These are phyloP conservation scores for Scheffersomyces titani DNA, from an alignment of 1,139 yeast species.

Conservation along the genomic window DNA sequence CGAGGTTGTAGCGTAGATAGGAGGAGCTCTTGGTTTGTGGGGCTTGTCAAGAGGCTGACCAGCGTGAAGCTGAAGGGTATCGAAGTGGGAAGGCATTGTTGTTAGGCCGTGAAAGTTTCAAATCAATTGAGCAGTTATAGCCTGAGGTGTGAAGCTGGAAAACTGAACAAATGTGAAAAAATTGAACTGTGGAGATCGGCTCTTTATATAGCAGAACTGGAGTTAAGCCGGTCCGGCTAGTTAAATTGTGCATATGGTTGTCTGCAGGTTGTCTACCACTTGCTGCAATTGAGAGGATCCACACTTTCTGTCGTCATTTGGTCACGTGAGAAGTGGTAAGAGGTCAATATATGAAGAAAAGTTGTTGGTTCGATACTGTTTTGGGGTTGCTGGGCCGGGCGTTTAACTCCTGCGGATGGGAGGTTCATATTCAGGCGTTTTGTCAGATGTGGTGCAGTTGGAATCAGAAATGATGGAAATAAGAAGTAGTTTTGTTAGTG, in stretches of 20 bases:
- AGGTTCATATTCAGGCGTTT: neutral
- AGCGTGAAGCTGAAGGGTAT: slow-evolving; percentile 91
- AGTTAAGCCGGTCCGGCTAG: neutral
- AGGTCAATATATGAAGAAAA: neutral
- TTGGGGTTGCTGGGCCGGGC: neutral
- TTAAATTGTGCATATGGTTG: neutral
- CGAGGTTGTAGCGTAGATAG: slow-evolving; percentile 86
- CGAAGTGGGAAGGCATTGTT: slow-evolving; percentile 65
- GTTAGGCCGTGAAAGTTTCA: slow-evolving; percentile 1
- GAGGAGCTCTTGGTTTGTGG: slow-evolving; percentile 81
- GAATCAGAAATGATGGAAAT: neutral
- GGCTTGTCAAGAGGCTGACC: slow-evolving; percentile 73
- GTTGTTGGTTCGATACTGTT: neutral
- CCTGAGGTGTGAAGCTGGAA: neutral
- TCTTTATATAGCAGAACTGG: neutral
- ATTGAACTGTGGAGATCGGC: neutral
- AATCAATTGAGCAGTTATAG: neutral
- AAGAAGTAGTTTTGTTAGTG: neutral
- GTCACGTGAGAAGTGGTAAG: neutral
- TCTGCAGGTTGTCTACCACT: neutral
- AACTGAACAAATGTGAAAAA: neutral
- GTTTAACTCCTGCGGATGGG: neutral
- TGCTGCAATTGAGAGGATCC: neutral
- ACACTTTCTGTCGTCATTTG: neutral
- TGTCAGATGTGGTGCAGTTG: neutral